Evolutionary conservation across 1,139 yeast genomes (phyloP), one percentile per base, ranked within the genome.

Genomic region (Groenewaldozyma auringiensis): DNA sequence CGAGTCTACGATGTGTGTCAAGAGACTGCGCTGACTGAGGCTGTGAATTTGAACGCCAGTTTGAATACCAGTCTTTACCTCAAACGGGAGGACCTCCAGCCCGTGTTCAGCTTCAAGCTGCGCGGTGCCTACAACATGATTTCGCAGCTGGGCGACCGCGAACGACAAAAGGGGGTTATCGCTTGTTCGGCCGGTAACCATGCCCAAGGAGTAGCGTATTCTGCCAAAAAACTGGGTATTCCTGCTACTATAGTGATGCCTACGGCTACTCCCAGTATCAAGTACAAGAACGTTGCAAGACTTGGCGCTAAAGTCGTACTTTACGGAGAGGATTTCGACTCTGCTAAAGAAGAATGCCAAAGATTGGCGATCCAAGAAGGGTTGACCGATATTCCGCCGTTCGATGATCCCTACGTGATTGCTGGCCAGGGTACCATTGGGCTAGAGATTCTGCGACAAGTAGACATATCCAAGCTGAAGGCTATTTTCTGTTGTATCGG

Each of bases 351-450:
- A 20, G 97, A 92, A 64, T 92, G 98, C 66, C 75, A 75, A 1
- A 71, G 95, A 48, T 68, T 92, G 48, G 70, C 83, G 33, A 67
- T 69, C 22, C 77, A 80, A 57, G 76, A 87, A 51, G 89, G 87
- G 21, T 72, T 86, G 57, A 82, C 94, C 9, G 83, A 88, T 58
- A 85, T 92, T 40, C 98, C 98, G 11, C 99, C 99, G 1, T 92
- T 92, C 62, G 94, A 92, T 62, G 96, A 92, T 62, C 99, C 99
- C 1, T 87, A 83, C 57, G 96, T 94, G 53, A 87, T 92, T 66
- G 98, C 99, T n/a, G 99, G 99, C 29, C 99, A 92, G 67, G 99
- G 97, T 49, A 92, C 99, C 32, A 81, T 89, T 52, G 98, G 96
- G 2, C 76, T 89, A 75, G 99, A 92, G 66, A 70, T 92, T 31